phyloP scores from a whole-genome alignment of 2,329 filamentous ascomycete genomes.

The Colletotrichum karsti region DNA sequence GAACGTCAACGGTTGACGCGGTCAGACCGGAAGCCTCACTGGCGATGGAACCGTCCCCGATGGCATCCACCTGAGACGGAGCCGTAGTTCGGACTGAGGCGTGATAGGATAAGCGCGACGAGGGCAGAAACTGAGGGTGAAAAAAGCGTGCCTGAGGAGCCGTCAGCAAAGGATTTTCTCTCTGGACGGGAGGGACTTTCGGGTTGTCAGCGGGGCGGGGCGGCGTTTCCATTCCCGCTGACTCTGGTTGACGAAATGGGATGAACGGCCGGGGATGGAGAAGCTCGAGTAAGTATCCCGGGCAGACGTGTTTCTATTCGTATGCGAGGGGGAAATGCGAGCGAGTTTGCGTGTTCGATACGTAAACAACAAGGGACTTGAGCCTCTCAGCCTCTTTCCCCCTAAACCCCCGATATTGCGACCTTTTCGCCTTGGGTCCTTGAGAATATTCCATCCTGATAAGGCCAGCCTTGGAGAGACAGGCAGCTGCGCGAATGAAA shows the following conservation, averaged over 20 bases:
- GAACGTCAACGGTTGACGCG: background rate
- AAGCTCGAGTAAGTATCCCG: background rate
- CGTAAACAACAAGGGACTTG: background rate
- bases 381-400: background rate
- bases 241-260: background rate
- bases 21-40: slow-evolving; percentile 5
- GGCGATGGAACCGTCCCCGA: background rate
- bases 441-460: no score
- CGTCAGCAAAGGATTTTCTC: background rate
- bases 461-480: background rate
- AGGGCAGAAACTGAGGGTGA: background rate
- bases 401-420: background rate
- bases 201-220: slow-evolving; percentile 15
- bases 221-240: background rate
- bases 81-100: background rate
- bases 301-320: background rate
- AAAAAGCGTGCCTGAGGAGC: background rate
- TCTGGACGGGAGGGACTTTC: background rate
- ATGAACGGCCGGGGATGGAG: background rate
- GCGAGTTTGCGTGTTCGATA: background rate
- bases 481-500: background rate
- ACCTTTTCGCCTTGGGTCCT: background rate
- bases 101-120: background rate
- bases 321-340: background rate
- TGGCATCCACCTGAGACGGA: slow-evolving; percentile 13